These are phyloP conservation scores for Amanita phalloides DNA, from an alignment of 768 basidiomycete species.

Conservation along the genomic window DNA sequence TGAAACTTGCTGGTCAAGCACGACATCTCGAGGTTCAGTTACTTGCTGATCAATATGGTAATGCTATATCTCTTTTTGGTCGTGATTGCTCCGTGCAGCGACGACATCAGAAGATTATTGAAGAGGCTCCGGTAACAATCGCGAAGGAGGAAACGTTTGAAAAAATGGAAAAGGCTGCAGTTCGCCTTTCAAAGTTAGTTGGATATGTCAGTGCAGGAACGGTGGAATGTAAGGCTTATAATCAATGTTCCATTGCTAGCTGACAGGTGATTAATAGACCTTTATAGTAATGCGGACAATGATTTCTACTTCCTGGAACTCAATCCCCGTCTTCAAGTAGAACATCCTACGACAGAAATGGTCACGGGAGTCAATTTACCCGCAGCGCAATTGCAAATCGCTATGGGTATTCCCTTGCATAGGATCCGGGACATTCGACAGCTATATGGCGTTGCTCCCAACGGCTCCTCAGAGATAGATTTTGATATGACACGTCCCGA, in stretches of 20 bases:
- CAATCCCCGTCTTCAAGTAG: slow-evolving; percentile 98
- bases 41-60: slow-evolving; percentile 97
- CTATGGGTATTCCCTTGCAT: slow-evolving; percentile 96
- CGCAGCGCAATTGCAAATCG: slow-evolving; percentile 92
- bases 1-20: slow-evolving; percentile 98
- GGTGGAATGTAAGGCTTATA: slow-evolving; percentile 66
- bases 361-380: slow-evolving; percentile 98
- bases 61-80: slow-evolving; percentile 97
- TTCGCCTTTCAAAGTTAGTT: slow-evolving; percentile 95
- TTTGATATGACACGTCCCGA: slow-evolving; percentile 93
- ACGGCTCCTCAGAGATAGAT: slow-evolving; percentile 87
- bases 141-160: slow-evolving; percentile 88
- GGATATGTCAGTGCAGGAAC: slow-evolving; percentile 99
- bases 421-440: slow-evolving; percentile 93
- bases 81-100: slow-evolving; percentile 99
- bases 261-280: slow-evolving; percentile 38
- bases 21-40: slow-evolving; percentile 98
- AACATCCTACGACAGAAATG: slow-evolving; percentile 99
- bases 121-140: slow-evolving; percentile 98
- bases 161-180: slow-evolving; percentile 98
- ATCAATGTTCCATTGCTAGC: slow-evolving; percentile 3
- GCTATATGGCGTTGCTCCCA: slow-evolving; percentile 89
- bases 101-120: slow-evolving; percentile 99
- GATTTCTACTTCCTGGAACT: slow-evolving; percentile 97
- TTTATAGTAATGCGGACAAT: slow-evolving; percentile 91